These are phyloP conservation scores for Kodamaea derodonti DNA, from an alignment of 1,139 yeast genomes.

Conservation along the genomic window DNA sequence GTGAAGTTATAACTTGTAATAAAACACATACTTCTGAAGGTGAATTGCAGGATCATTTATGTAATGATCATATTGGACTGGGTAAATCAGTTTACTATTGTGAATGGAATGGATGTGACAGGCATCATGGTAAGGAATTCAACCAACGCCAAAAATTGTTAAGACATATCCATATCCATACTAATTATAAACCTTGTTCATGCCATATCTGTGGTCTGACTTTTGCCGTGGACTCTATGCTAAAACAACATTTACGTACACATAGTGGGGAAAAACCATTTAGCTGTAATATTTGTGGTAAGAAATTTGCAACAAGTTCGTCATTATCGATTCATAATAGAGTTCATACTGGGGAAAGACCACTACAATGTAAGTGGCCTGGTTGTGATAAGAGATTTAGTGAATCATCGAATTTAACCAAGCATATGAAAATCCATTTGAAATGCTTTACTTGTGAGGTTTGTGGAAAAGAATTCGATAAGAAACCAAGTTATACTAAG, in stretches of 20 bases:
- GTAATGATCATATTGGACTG: slow-evolving; percentile 63
- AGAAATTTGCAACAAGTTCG: slow-evolving; percentile 51
- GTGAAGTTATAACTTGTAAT: slow-evolving; percentile 45
- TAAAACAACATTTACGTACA: slow-evolving; percentile 71
- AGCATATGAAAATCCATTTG: slow-evolving; percentile 74
- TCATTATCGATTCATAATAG: slow-evolving; percentile 52
- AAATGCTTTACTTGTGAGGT: slow-evolving; percentile 46
- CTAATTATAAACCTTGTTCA: slow-evolving; percentile 72
- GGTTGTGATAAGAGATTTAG: slow-evolving; percentile 84
- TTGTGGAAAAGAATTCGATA: slow-evolving; percentile 52
- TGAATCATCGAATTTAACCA: slow-evolving; percentile 83
- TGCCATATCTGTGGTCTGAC: slow-evolving; percentile 65
- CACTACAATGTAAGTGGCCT: slow-evolving; percentile 71
- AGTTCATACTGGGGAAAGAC: slow-evolving; percentile 66
- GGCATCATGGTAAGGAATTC: slow-evolving; percentile 59
- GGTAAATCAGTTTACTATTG: slow-evolving; percentile 72
- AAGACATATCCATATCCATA: slow-evolving; percentile 85
- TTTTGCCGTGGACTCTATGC: slow-evolving; percentile 66
- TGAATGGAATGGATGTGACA: slow-evolving; percentile 73
- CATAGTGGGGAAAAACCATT: slow-evolving; percentile 83
- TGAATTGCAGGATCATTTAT: slow-evolving; percentile 67
- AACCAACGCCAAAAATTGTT: slow-evolving; percentile 80
- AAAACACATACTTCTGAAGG: slow-evolving; percentile 47
- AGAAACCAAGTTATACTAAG: slow-evolving; percentile 33
- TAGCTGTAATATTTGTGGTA: slow-evolving; percentile 44